phyloP scores from a whole-genome alignment of 2,329 filamentous ascomycete species.

The Lithohypha guttulata region DNA sequence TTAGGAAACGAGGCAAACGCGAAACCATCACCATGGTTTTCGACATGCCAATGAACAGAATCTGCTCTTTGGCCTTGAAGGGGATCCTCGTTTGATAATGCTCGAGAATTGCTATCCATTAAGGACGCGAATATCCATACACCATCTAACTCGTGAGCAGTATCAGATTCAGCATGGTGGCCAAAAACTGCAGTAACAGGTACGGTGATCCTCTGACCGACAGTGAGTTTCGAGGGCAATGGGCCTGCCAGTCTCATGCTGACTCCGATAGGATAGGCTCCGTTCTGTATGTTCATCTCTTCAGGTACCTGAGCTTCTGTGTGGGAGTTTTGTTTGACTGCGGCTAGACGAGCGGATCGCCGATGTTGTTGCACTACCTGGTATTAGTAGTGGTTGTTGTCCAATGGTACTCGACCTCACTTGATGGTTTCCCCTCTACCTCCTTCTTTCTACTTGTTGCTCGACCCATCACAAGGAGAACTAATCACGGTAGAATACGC shows the following conservation, averaged over 20 bases:
- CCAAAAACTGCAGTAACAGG: conserved; percentile 5
- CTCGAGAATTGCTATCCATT: conserved; percentile 14
- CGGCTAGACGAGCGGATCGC: neutral
- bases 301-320: too few species aligned
- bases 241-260: conserved; percentile 1
- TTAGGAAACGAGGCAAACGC: conserved; percentile 19
- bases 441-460: too few species aligned
- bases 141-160: neutral
- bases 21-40: conserved; percentile 12
- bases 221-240: neutral
- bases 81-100: conserved; percentile 15
- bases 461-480: too few species aligned
- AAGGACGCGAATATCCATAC: conserved; percentile 20
- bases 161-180: neutral
- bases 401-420: too few species aligned
- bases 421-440: too few species aligned
- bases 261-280: too few species aligned
- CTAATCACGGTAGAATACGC: too few species aligned
- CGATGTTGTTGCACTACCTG: neutral
- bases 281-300: too few species aligned
- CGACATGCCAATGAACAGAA: conserved; percentile 15
- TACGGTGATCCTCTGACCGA: neutral
- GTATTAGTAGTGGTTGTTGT: neutral
- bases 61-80: conserved; percentile 19
- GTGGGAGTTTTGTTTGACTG: neutral